Evolutionary conservation across 2,329 filamentous ascomycete genomes (phyloP).

Genomic region (Dactylellina leptospora): DNA sequence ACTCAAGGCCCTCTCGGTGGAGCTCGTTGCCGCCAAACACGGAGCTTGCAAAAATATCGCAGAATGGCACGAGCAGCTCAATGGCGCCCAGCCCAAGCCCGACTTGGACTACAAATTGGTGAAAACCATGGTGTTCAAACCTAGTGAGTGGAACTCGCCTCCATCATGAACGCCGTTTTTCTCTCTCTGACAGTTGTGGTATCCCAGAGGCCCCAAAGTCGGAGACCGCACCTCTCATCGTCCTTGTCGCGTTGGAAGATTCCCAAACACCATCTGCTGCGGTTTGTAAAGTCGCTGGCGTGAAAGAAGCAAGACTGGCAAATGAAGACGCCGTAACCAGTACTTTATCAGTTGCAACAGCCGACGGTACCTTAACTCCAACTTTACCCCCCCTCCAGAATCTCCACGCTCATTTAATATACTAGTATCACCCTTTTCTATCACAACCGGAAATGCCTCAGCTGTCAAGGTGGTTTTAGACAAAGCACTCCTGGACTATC

Average conservation of each 20-base stretch:
- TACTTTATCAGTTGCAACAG: slow-evolving; percentile 54
- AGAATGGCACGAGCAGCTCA: slow-evolving; percentile 57
- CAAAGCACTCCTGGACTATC: slow-evolving; percentile 55
- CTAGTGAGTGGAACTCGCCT: slow-evolving; percentile 52
- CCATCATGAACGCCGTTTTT: neutral
- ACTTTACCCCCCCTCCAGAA: neutral
- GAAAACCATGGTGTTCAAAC: slow-evolving; percentile 58
- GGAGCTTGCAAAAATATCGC: slow-evolving; percentile 54
- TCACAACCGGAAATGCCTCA: slow-evolving; percentile 56
- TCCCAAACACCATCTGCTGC: slow-evolving; percentile 55
- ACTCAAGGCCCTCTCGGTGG: slow-evolving; percentile 39
- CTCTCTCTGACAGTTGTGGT: too few relatives aligned
- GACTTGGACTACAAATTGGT: slow-evolving; percentile 55
- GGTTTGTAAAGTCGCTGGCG: slow-evolving; percentile 55
- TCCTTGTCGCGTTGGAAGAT: slow-evolving; percentile 56
- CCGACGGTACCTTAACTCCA: slow-evolving; percentile 51
- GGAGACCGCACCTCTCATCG: slow-evolving; percentile 55
- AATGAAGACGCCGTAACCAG: slow-evolving; percentile 54
- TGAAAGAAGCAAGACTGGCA: slow-evolving; percentile 57
- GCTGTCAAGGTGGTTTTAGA: slow-evolving; percentile 57
- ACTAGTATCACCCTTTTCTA: slow-evolving; percentile 58
- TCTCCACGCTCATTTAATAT: neutral
- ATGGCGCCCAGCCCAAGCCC: slow-evolving; percentile 49
- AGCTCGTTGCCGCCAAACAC: slow-evolving; percentile 52
- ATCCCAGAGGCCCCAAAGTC: slow-evolving; percentile 57